A percentile compares a stretch with the other conserved stretches of the same genome.
These are phyloP conservation scores for Neopestalotiopsis sp. DNA, from an alignment of 2,329 filamentous ascomycete species.

Conservation along the genomic window DNA sequence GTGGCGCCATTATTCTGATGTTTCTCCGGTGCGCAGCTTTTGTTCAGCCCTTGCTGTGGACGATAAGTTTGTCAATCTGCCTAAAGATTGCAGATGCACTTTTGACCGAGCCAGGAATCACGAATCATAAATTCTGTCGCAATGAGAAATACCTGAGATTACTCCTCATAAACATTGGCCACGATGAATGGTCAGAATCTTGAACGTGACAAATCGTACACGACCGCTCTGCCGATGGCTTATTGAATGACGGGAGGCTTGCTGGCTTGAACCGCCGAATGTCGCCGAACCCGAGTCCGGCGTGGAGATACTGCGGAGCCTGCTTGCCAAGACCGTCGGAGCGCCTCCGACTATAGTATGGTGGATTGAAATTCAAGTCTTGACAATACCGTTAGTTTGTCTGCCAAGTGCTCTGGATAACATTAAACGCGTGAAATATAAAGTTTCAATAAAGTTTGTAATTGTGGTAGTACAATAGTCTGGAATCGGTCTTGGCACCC, in stretches of 20 bases:
- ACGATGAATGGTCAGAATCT: too few species aligned
- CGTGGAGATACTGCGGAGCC: neutral
- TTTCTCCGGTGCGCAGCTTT: neutral
- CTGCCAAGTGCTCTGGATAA: neutral
- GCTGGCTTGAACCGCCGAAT: neutral
- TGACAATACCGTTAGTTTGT: too few species aligned
- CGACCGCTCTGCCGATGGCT: too few species aligned
- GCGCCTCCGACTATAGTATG: neutral
- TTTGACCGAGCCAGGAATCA: too few species aligned
- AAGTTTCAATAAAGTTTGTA: neutral
- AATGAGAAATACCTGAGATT: neutral
- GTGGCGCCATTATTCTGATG: conserved; percentile 10
- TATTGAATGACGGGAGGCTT: too few species aligned
- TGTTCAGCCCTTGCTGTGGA: too few species aligned
- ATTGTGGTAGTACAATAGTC: neutral
- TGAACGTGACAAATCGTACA: too few species aligned
- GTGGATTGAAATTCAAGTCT: too few species aligned
- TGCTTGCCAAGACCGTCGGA: neutral
- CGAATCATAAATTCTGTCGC: too few species aligned
- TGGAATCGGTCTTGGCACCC: neutral
- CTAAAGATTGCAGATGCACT: too few species aligned
- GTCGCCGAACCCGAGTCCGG: neutral
- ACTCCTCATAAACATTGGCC: neutral
- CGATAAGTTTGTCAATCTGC: too few species aligned
- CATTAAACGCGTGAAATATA: neutral